A percentile compares a stretch with the other conserved stretches of the same genome.
Evolutionary conservation across 768 basidiomycete genomes (phyloP).

Genomic region (Myochromella boudieri): DNA sequence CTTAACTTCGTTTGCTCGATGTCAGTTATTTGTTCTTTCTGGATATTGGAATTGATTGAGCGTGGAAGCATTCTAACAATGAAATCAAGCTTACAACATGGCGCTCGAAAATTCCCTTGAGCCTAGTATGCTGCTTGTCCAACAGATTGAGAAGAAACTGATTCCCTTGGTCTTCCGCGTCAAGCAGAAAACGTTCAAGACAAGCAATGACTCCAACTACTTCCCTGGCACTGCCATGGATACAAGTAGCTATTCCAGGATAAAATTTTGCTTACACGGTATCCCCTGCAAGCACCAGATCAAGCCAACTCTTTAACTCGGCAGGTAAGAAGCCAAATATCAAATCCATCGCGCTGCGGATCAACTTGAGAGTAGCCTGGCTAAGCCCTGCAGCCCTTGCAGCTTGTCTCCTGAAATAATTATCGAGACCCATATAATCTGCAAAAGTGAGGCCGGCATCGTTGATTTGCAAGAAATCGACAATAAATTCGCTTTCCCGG

Average conservation of each 20-base stretch:
- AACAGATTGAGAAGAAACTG: slow-evolving; percentile 70
- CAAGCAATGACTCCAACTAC: slow-evolving; percentile 79
- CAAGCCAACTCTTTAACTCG: slow-evolving; percentile 85
- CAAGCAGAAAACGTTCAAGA: slow-evolving; percentile 73
- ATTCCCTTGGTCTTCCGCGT: slow-evolving; percentile 80
- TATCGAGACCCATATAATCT: slow-evolving; percentile 92
- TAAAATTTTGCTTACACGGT: slow-evolving; percentile 50
- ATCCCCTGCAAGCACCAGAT: slow-evolving; percentile 74
- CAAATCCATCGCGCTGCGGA: slow-evolving; percentile 88
- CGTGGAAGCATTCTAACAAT: background rate
- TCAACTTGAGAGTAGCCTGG: slow-evolving; percentile 70
- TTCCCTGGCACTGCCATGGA: slow-evolving; percentile 51
- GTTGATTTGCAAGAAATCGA: slow-evolving; percentile 91
- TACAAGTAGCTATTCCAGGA: slow-evolving; percentile 1
- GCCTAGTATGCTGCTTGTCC: slow-evolving; percentile 78
- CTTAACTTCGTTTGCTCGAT: slow-evolving; percentile 91
- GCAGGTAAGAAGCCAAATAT: slow-evolving; percentile 91
- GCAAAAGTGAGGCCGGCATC: slow-evolving; percentile 89
- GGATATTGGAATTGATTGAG: slow-evolving; percentile 1
- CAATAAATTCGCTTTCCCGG: slow-evolving; percentile 84
- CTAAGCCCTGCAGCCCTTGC: slow-evolving; percentile 66
- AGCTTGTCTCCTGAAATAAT: slow-evolving; percentile 93
- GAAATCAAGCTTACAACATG: slow-evolving; percentile 54
- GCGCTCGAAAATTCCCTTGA: slow-evolving; percentile 76
- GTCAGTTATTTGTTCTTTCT: slow-evolving; percentile 85